Evolutionary conservation across 2,329 filamentous ascomycete species (phyloP), one percentile per base, ranked within the genome.

Genomic region (Ilyonectria mors-panacis): DNA sequence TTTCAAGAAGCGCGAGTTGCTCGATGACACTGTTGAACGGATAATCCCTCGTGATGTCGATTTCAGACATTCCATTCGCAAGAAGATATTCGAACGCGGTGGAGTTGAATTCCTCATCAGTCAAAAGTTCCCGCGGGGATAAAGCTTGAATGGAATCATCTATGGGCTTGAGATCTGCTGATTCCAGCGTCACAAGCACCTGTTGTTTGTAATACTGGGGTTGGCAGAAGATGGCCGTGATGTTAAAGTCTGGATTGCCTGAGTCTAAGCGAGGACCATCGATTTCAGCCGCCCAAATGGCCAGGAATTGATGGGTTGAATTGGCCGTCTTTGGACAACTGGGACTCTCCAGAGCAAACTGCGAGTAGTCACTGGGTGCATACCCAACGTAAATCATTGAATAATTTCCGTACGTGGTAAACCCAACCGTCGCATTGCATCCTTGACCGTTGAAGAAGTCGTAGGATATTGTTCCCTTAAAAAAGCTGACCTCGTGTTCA

Each of bases 151-250:
- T 44, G 0, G 63, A 68, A 0, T 35, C 35, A 0, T 66, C 55
- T 2, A 69, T 2, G 0, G 78, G 79, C 1, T 61, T 58, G 0
- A 67, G 35, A 0, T 33, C 68, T 0, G 13, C 1, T 0, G 75
- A 64, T 1, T 63, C 57, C 0, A 89, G 77, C 0, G 79, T 84
- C 0, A 84, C 83, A 0, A 76, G 72, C 0, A 86, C 85, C 0
- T 77, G 13, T 44, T 87, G 85, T n/a, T 80, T 77, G 55, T 81
- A 84, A 62, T 89, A 90, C 0, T 37, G 69, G 0, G 85, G 65
- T 23, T 82, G 74, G 54, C 86, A 88, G 54, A 82, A 88, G 0
- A 83, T 23, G 0, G 80, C 79, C 0, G 81, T 84, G 0, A 80
- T 63, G 7, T 76, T 71, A 51, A 65, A 71, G 1, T 62, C 35